Conservation (phyloP, 2,329 filamentous ascomycete genomes). For the Xylaria sp. region DNA sequence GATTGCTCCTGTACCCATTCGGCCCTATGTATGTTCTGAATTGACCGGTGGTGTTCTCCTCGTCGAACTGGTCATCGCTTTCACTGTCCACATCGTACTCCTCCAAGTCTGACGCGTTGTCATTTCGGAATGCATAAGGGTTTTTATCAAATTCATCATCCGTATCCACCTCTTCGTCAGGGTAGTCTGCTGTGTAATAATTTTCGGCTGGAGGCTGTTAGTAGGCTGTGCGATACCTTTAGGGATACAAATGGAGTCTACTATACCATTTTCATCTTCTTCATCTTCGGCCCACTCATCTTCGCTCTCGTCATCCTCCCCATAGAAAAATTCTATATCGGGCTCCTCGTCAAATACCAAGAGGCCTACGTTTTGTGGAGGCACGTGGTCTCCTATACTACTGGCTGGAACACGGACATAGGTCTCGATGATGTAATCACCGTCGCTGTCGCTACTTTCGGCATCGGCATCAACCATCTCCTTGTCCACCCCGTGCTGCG, state of each 20-base stretch:
- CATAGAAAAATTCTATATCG: conserved; percentile 70
- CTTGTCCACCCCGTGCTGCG: conserved; percentile 41
- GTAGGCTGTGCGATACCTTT: conserved; percentile 10
- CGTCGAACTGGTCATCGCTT: conserved; percentile 49
- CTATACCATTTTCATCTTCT: conserved; percentile 72
- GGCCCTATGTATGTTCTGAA: conserved; percentile 53
- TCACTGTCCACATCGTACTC: conserved; percentile 60
- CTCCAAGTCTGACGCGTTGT: conserved; percentile 66
- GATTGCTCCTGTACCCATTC: conserved; percentile 51
- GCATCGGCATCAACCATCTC: conserved; percentile 48
- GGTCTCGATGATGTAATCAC: conserved; percentile 72
- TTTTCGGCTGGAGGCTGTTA: conserved; percentile 69
- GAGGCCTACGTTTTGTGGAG: conserved; percentile 64
- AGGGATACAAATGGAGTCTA: not conserved
- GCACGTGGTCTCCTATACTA: conserved; percentile 59
- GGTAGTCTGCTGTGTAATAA: conserved; percentile 82
- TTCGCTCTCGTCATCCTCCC: conserved; percentile 71
- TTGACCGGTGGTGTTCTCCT: conserved; percentile 38
- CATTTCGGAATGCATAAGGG: conserved; percentile 65
- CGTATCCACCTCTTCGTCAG: conserved; percentile 80
- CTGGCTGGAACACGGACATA: conserved; percentile 70
- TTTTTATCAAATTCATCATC: conserved; percentile 73
- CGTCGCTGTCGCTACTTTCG: conserved; percentile 58
- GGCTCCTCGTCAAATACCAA: conserved; percentile 68
- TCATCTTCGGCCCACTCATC: conserved; percentile 67